Conservation (phyloP, 2,329 filamentous ascomycete species). For the Arthrocladium fulminans region DNA sequence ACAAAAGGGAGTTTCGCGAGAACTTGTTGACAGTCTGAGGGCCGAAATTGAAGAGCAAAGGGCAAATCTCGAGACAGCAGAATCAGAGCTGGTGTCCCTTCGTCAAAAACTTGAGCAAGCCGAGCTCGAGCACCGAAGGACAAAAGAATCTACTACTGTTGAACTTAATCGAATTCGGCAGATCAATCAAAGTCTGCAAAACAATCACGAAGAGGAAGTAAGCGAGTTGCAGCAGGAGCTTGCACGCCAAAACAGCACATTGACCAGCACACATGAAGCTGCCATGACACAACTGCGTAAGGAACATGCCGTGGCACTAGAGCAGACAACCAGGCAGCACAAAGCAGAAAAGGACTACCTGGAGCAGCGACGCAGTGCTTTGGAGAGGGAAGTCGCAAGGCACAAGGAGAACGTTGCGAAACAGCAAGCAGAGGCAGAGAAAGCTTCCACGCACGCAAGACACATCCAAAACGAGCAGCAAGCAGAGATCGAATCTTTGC, state of each 20-base stretch:
- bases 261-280: constrained; percentile 17
- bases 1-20: constrained; percentile 84
- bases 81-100: constrained; percentile 46
- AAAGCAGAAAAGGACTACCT: constrained; percentile 40
- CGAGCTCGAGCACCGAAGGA: constrained; percentile 60
- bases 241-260: constrained; percentile 14
- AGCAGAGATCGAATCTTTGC: constrained; percentile 13
- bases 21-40: constrained; percentile 78
- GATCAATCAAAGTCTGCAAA: constrained; percentile 62
- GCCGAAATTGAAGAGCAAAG: constrained; percentile 67
- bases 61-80: constrained; percentile 48
- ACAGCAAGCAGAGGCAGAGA: constrained; percentile 22
- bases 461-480: constrained; percentile 13
- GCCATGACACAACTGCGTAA: constrained; percentile 32
- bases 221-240: constrained; percentile 39
- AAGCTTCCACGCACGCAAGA: constrained; percentile 9
- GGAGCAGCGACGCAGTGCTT: constrained; percentile 38
- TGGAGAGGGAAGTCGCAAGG: constrained; percentile 15
- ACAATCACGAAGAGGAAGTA: constrained; percentile 59
- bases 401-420: constrained; percentile 3
- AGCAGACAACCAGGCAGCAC: constrained; percentile 35
- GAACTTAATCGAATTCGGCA: constrained; percentile 53
- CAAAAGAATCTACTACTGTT: constrained; percentile 49
- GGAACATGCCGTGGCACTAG: constrained; percentile 38
- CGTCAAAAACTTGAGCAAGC: constrained; percentile 58